These are phyloP conservation scores for Zygosaccharomyces rouxii DNA, from an alignment of 805 yeast genomes.

Conservation along the genomic window DNA sequence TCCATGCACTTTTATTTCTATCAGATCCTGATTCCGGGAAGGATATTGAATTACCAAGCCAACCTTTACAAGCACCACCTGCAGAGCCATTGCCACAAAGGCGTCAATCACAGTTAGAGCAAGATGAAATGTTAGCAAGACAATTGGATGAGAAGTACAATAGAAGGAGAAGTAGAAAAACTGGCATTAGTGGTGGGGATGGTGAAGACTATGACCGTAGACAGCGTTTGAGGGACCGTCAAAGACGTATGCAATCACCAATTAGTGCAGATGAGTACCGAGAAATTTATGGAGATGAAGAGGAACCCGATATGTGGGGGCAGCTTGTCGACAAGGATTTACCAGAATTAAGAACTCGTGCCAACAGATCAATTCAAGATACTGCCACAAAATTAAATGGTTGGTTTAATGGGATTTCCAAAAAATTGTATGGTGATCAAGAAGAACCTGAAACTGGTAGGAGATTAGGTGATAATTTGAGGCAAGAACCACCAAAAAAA, in stretches of 20 bases:
- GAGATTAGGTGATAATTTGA: constrained; percentile 3
- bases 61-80: constrained; percentile 28
- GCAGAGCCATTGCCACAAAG: constrained; percentile 31
- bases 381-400: constrained; percentile 69
- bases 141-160: constrained; percentile 65
- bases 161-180: constrained; percentile 11
- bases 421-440: constrained; percentile 18
- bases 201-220: constrained; percentile 21
- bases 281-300: constrained; percentile 32
- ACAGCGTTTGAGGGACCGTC: constrained; percentile 27
- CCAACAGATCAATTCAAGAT: constrained; percentile 74
- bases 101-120: constrained; percentile 45
- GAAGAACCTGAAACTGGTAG: background rate
- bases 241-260: constrained; percentile 20
- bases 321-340: constrained; percentile 53
- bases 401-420: constrained; percentile 64
- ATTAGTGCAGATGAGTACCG: constrained; percentile 15
- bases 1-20: constrained; percentile 75
- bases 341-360: constrained; percentile 59
- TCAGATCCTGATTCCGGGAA: constrained; percentile 61
- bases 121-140: constrained; percentile 82
- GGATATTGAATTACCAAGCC: constrained; percentile 48
- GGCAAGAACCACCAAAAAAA: constrained; percentile 10
- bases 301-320: constrained; percentile 49
- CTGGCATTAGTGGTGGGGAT: constrained; percentile 10